Evolutionary conservation across 768 basidiomycete genomes (phyloP), one percentile per base, ranked within the genome.

Genomic region (Phanerochaete sordida): DNA sequence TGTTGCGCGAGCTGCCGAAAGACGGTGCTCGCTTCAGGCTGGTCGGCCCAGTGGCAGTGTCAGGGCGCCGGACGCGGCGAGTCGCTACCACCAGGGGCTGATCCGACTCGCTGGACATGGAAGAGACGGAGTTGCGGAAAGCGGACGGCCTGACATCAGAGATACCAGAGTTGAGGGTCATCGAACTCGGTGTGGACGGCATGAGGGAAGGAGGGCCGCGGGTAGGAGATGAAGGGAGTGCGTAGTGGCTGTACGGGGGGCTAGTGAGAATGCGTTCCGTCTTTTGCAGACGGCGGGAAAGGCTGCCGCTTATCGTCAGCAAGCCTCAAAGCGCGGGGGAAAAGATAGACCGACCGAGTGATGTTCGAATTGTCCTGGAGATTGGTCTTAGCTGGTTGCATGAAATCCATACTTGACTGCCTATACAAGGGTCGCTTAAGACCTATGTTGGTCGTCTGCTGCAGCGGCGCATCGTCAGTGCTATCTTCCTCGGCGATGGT

Each of bases 341-440:
- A 3, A 9, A 27, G 48, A 9, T 47, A 37, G 33, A 78, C 84
- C 56, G 73, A 91, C 90, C 84, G 81, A 58, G 80, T 77, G 68
- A 91, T 84, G 55, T 77, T 77, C 54, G 84, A 79, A 57, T 78
- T 83, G 56, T 79, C 77, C 64, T 79, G 76, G 65, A 78, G 67
- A 60, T 83, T 73, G 43, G 74, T 76, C 54, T 79, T 78, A 30
- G 79, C 72, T 12, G 71, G 72, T 60, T 81, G 82, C 73, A 93
- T 84, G 64, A 91, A 92, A 68, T 93, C 91, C 91, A 93, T 93
- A 70, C 90, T 91, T 24, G 90, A 90, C 75, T 91, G 90, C 59
- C 88, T 80, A 73, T 90, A 90, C 26, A 91, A 75, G 19, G 85
- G 85, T 19, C 85, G 82, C 57, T 77, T 78, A 35, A 71, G 73